Evolutionary conservation across 164 flowering plant genomes (phyloP), one percentile per base, ranked within the genome.

Genomic region (Aristolochia fimbriata): DNA sequence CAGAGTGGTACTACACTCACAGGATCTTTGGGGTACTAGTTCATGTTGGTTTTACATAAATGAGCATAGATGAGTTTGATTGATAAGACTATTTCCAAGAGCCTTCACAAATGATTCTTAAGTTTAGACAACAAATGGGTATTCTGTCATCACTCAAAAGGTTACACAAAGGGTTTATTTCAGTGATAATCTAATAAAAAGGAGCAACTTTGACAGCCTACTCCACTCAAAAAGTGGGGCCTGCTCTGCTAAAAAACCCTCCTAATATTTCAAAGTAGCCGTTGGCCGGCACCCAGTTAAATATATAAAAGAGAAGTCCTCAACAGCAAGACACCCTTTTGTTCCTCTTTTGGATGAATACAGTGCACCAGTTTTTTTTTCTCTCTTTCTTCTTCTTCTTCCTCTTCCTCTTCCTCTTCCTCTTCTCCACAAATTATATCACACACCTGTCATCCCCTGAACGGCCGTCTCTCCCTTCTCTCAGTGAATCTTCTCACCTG

Each of bases 251-350:
- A n/a, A n/a, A n/a, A 47, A 58, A 45, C 41, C 3, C 8, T 11
- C 51, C 45, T 19, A 22, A 20, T 24, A 59, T 37, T 62, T 67
- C 74, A 68, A 74, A 68, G 67, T 70, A 74, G 71, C 74, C 77
- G 77, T 74, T 70, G 55, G 43, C 64, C 58, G 31, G 22, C 66
- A 9, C 58, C 62, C 0, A 47, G 33, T 61, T 15, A 47, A 63
- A 58, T 46, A 60, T 17, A 16, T 17, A 25, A 53, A 49, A 47
- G 41, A 50, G 37, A 47, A 15, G 15, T 24, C 37, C 31, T 4
- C 9, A 19, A 22, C 20, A 59, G 30, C 45, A 63, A 46, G 51
- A 47, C 15, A 56, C 45, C 58, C 58, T 20, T 56, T 11, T 6
- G 15, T 56, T 19, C 9, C 57, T 14, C 31, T 55, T 59, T 52